These are phyloP conservation scores for Solanum megistacrolobum DNA, from an alignment of 257 asterid genomes.

Conservation along the genomic window DNA sequence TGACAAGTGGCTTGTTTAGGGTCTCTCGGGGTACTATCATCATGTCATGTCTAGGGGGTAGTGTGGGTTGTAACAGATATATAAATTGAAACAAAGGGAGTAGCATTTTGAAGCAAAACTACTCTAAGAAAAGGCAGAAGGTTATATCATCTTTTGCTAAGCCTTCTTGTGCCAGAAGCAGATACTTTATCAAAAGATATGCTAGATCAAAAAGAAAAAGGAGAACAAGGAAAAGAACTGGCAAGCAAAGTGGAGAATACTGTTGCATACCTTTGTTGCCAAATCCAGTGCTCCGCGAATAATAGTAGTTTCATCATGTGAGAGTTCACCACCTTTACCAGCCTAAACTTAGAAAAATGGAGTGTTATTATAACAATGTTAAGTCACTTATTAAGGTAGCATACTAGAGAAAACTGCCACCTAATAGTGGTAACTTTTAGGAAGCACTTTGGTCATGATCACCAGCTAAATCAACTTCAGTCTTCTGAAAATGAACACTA, in stretches of 20 bases:
- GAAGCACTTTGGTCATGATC: neutral
- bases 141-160: neutral
- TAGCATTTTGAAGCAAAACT: neutral
- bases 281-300: conserved; percentile 95
- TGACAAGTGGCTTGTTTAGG: no score
- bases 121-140: neutral
- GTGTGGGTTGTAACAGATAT: no score
- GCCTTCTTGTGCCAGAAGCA: neutral
- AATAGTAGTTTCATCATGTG: conserved; percentile 89
- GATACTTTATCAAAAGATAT: neutral
- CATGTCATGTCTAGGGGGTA: no score
- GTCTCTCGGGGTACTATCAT: no score
- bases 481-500: neutral
- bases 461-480: neutral
- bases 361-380: neutral
- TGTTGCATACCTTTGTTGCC: conserved; percentile 62
- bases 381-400: neutral
- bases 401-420: neutral
- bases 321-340: conserved; percentile 97
- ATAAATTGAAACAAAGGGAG: no score
- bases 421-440: neutral
- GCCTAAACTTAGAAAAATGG: conserved; percentile 33
- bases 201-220: neutral
- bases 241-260: neutral
- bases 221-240: neutral